These are phyloP conservation scores for Chlorella sp. DNA, from an alignment of 139 green algal genomes.

Conservation along the genomic window DNA sequence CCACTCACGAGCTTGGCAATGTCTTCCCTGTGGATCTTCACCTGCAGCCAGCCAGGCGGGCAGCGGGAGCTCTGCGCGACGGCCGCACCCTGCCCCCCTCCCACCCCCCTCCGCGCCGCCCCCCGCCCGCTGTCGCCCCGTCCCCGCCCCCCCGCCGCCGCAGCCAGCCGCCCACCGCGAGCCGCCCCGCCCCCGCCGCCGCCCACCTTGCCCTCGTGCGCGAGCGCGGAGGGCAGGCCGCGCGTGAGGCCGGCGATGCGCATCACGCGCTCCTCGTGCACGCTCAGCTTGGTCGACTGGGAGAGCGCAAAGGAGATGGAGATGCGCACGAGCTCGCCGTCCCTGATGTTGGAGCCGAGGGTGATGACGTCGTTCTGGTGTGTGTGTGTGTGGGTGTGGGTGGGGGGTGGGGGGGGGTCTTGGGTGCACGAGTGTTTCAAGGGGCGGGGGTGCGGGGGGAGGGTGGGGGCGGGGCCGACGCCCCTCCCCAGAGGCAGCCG, in stretches of 20 bases:
- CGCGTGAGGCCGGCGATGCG: constrained; percentile 66
- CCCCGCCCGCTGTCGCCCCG: no score
- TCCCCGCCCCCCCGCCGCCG: no score
- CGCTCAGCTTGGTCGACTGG: constrained; percentile 71
- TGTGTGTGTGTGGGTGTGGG: not conserved
- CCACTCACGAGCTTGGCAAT: not conserved
- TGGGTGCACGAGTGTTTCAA: no score
- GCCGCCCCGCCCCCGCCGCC: not conserved
- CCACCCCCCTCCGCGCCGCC: no score
- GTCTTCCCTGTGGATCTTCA: no score
- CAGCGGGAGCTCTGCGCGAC: no score
- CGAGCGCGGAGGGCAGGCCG: constrained; percentile 46
- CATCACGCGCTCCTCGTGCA: constrained; percentile 74
- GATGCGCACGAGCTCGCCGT: constrained; percentile 53
- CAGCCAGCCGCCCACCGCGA: no score
- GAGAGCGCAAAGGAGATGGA: constrained; percentile 51
- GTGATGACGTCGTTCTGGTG: constrained; percentile 80
- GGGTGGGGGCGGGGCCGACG: not conserved
- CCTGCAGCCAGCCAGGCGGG: no score
- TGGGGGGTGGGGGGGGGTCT: not conserved
- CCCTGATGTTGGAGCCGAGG: constrained; percentile 26
- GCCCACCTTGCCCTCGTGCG: constrained; percentile 34
- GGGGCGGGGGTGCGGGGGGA: no score
- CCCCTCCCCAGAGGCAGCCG: not conserved
- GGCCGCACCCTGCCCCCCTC: no score